Evolutionary conservation across 768 basidiomycete genomes (phyloP), one percentile per base, ranked within the genome.

Genomic region (Scleroderma bovista): DNA sequence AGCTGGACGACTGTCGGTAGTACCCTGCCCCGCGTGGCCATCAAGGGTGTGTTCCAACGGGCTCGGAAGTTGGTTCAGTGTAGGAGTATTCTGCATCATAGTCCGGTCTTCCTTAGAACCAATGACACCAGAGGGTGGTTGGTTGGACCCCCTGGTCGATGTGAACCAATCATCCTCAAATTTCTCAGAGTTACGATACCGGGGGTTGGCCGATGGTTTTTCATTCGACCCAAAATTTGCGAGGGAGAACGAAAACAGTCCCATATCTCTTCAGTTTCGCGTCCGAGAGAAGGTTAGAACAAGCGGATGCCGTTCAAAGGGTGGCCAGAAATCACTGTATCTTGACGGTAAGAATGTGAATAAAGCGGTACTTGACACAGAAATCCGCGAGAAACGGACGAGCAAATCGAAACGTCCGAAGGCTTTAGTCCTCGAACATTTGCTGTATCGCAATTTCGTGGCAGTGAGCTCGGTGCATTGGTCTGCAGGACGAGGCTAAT

Each of bases 121-220:
- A 54, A 48, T 34, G 55, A 40, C 58, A 53, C 22, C 65, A 55
- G 26, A 17, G 11, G 44, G 17, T 19, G 64, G 61, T 55, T 84
- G 81, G 65, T 78, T 76, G 1, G 83, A 80, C 1, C 81, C 80
- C 53, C 78, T 79, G 71, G 84, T 83, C 1, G 82, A 81, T 43
- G 79, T 79, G 64, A 81, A 82, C 77, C 79, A 80, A 49, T 81
- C 76, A 17, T 76, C 75, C 20, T 75, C 69, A 7, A 49, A 50
- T 38, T 54, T 57, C 51, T 58, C 57, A 23, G 44, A 32, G 2
- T 52, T 34, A 23, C 42, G 51, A 8, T 52, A 22, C 29, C 56
- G 58, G 12, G 59, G 49, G 19, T 60, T 57, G 46, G 59, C 49
- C 39, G 55, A 58, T 40, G 59, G 34, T 22, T 22, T 52, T 1